Percentiles rank a stretch among this genome's conserved stretches.
Evolutionary conservation across 805 yeast genomes (phyloP).

Genomic region (Jamesozyma spencerorum): DNA sequence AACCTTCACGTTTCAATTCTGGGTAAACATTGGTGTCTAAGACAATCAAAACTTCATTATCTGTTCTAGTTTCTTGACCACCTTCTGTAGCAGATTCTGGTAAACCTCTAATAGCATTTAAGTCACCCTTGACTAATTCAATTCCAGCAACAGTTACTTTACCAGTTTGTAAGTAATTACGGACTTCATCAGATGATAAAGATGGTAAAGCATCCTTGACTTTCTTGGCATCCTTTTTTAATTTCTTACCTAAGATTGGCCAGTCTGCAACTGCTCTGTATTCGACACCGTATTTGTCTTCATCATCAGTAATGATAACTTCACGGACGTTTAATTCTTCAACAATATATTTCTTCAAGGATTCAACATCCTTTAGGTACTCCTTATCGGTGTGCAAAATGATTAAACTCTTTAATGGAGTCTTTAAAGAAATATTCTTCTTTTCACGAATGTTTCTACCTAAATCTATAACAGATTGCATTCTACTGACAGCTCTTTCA

Average conservation of each 20-base stretch:
- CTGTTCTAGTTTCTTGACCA: slow-evolving; percentile 83
- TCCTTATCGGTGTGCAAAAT: slow-evolving; percentile 70
- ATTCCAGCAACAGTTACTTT: slow-evolving; percentile 82
- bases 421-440: slow-evolving; percentile 86
- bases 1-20: slow-evolving; percentile 85
- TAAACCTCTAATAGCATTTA: slow-evolving; percentile 81
- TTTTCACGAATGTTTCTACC: slow-evolving; percentile 97
- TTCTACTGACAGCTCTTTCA: slow-evolving; percentile 82
- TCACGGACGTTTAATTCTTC: slow-evolving; percentile 94
- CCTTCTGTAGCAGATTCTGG: slow-evolving; percentile 54
- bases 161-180: slow-evolving; percentile 61
- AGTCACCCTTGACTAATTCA: slow-evolving; percentile 75
- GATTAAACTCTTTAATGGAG: slow-evolving; percentile 83
- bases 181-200: slow-evolving; percentile 75
- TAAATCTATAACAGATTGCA: slow-evolving; percentile 94
- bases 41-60: slow-evolving; percentile 80
- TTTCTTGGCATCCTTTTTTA: slow-evolving; percentile 85
- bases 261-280: slow-evolving; percentile 96
- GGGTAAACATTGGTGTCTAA: slow-evolving; percentile 82
- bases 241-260: slow-evolving; percentile 96
- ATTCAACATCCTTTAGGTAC: slow-evolving; percentile 69
- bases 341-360: slow-evolving; percentile 65
- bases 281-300: slow-evolving; percentile 81
- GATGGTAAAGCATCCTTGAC: slow-evolving; percentile 90
- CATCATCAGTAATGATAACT: slow-evolving; percentile 79